Base-by-base conservation (phyloP, 139 green algal species). In the Chlorella sp. region DNA sequence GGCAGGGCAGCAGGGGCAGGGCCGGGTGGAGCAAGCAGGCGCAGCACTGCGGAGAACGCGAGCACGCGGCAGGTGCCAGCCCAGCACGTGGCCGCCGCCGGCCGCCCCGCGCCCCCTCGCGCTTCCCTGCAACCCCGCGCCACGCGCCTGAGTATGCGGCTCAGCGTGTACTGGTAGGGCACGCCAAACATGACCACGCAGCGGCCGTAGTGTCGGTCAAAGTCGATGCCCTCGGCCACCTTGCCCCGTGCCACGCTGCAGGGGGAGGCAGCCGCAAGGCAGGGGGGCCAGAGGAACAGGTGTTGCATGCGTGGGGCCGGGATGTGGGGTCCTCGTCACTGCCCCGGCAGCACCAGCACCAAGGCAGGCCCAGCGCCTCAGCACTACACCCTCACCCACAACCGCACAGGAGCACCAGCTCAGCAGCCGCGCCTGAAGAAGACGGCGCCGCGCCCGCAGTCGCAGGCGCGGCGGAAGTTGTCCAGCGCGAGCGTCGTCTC, bases 181-280 rank as follows among this genome's bases (percentile, higher is more conserved):
- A 99, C 92, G 0, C 96, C 96, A 78, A 97, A 95, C 95, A 99
- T 98, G 60, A 99, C 91, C 70, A 99, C 96, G 35, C 87, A 89
- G 40, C 91, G 84, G 15, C 91, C 92, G 69, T 96, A 97, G 79
- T 97, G 93, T 5, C 90, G 80, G 86, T 99, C 96, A 87, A 99
- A 99, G 79, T 99, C 96, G 73, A 99, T 99, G 58, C 96, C 96
- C 83, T 99, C 96, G 0, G 95, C 95, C 35, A 99, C 92, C 85
- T 95, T 86, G 63, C 85, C 85, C 7, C 85, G 73, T 17, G 85
- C 85, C 36, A 90, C 85, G 53, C 64, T 79, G 63, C 40, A 67
- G 21, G 31, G 19, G 42, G 59, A n/a, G n/a, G n/a, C 12, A 11
- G 21, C 29, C 53, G 23, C 12, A 66, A 11, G 7, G 31, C 29